Evolutionary conservation across 768 basidiomycete species (phyloP), one percentile per base, ranked within the genome.

Genomic region (Podaxis mareebaensis): DNA sequence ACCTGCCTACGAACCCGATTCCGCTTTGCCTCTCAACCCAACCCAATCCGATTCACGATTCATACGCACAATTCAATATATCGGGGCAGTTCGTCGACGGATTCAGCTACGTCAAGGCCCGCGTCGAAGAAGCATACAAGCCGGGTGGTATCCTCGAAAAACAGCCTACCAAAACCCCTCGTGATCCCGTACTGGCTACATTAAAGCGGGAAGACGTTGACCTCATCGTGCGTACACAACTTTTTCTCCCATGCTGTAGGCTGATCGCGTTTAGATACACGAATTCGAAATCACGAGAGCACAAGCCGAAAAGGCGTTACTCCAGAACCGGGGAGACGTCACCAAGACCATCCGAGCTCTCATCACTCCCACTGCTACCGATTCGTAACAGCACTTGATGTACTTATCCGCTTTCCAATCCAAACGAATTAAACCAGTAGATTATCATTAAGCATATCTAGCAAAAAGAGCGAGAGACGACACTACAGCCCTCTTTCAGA

Each of bases 141-240:
- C 22, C 22, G 22, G 22, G 22, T 22, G 22, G 22, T 22, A 22
- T 22, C 22, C 22, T 22, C 22, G 22, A 22, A 22, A 22, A 22
- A 22, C 22, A 22, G 22, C 22, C 22, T 22, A 22, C 22, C 22
- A 22, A 22, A 22, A 22, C 22, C 22, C 22, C 22, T 22, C 22
- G 22, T 1, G 22, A 22, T 22, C 22, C 22, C 22, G 22, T 1
- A 22, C 22, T 22, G 22, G 72, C 77, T 53, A 58, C 72, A 3
- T 72, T 79, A 6, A 88, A 88, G 70, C 78, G 81, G 38, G 88
- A 88, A 64, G 88, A 90, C 67, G 74, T 90, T 1, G 88, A 91
- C 55, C 65, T 89, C 7, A 82, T 91, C 54, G 89, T 90, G 66
- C 65, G 84, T 74, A 28, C 44, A 22, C 44, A 46, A 30, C 30